These are phyloP conservation scores for Plicaturopsis crispa DNA, from an alignment of 768 basidiomycete species.

Conservation along the genomic window DNA sequence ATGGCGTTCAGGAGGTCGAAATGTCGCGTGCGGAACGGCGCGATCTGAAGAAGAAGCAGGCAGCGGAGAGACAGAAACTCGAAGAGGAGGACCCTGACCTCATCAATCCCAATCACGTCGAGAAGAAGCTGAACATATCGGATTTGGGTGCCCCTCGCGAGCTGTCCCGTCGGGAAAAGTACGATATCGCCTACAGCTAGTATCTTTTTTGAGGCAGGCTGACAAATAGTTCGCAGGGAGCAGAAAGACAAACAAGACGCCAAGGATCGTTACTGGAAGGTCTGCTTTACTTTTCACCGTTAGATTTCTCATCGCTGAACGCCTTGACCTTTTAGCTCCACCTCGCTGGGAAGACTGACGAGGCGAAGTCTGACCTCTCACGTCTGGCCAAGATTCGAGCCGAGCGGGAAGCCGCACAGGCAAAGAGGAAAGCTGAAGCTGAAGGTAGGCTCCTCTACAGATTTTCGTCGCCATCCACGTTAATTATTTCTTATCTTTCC, in stretches of 20 bases:
- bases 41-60: slow-evolving; percentile 80
- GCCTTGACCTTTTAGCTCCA: slow-evolving; percentile 42
- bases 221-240: slow-evolving; percentile 45
- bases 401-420: slow-evolving; percentile 83
- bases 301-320: slow-evolving; percentile 1
- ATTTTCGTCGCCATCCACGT: neutral
- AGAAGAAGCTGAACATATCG: slow-evolving; percentile 69
- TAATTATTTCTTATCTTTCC: neutral
- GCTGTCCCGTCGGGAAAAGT: slow-evolving; percentile 63
- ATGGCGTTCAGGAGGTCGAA: slow-evolving; percentile 23
- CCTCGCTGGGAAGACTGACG: slow-evolving; percentile 76
- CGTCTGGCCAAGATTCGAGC: slow-evolving; percentile 80
- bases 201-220: neutral
- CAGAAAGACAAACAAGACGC: slow-evolving; percentile 90
- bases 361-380: slow-evolving; percentile 84
- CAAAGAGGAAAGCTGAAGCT: slow-evolving; percentile 82
- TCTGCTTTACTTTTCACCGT: slow-evolving; percentile 18
- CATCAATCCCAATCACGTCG: slow-evolving; percentile 72
- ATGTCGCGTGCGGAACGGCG: slow-evolving; percentile 65
- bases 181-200: slow-evolving; percentile 6
- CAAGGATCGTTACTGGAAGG: slow-evolving; percentile 84
- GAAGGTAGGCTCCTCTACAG: slow-evolving; percentile 49
- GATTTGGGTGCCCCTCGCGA: slow-evolving; percentile 62
- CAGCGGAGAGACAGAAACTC: slow-evolving; percentile 35
- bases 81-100: slow-evolving; percentile 62